phyloP scores from a whole-genome alignment of 805 yeast genomes.

The Sugiyamaella americana region DNA sequence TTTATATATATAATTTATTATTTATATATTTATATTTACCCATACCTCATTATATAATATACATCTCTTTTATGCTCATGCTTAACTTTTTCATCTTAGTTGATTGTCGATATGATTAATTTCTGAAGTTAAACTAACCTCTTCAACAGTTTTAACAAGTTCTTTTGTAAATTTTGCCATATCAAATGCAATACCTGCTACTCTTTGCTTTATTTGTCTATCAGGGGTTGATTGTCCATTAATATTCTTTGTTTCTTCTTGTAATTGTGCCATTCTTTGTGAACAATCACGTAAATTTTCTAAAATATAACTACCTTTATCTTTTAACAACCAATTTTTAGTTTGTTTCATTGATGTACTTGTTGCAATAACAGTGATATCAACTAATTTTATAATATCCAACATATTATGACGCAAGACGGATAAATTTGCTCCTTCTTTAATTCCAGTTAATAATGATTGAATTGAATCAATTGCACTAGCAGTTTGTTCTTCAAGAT shows the following conservation, averaged over 20 bases:
- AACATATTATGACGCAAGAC: conserved; percentile 63
- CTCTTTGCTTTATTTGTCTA: conserved; percentile 81
- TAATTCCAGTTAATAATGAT: conserved; percentile 50
- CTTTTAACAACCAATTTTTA: conserved; percentile 74
- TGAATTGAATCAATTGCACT: conserved; percentile 88
- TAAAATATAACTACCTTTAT: conserved; percentile 88
- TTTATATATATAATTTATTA: too few relatives aligned
- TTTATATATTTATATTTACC: too few relatives aligned
- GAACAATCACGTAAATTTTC: conserved; percentile 80
- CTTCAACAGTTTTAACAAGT: conserved; percentile 91
- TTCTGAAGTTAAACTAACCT: conserved; percentile 82
- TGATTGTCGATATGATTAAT: conserved; percentile 71
- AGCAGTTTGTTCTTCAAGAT: conserved; percentile 89
- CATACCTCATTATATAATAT: too few relatives aligned
- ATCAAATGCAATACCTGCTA: conserved; percentile 94
- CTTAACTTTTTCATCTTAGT: too few relatives aligned
- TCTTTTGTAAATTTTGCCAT: conserved; percentile 96
- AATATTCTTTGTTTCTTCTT: conserved; percentile 36
- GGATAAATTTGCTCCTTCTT: conserved; percentile 59
- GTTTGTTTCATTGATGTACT: conserved; percentile 83
- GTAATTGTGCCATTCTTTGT: conserved; percentile 70
- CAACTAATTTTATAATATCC: conserved; percentile 72
- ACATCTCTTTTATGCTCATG: too few relatives aligned
- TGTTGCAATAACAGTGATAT: conserved; percentile 87
- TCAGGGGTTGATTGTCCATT: conserved; percentile 57